Conservation (phyloP, 2,329 filamentous ascomycete genomes). For the Hypoxylon sp. region DNA sequence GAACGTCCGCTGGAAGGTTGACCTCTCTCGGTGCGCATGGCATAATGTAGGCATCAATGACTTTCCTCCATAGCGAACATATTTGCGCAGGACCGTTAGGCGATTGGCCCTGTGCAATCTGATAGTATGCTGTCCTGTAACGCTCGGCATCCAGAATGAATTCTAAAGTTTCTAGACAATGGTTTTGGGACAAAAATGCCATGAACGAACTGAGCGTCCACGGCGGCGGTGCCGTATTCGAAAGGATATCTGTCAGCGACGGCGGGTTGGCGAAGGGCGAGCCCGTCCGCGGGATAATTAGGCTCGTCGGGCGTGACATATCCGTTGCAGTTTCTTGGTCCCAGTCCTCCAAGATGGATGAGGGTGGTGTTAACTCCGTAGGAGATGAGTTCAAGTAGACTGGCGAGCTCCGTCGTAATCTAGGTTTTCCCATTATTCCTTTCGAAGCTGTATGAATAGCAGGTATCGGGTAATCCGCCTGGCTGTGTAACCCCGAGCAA, state of each 20-base stretch:
- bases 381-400: constrained; percentile 58
- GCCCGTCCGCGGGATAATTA: constrained; percentile 56
- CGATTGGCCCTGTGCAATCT: constrained; percentile 59
- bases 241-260: constrained; percentile 86
- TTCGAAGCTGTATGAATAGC: constrained; percentile 28
- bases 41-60: constrained; percentile 90
- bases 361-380: constrained; percentile 59
- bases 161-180: constrained; percentile 95
- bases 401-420: constrained; percentile 60
- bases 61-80: constrained; percentile 84
- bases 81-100: constrained; percentile 72
- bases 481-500: constrained; percentile 44
- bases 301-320: constrained; percentile 63
- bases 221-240: constrained; percentile 85
- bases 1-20: constrained; percentile 87
- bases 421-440: constrained; percentile 61
- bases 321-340: constrained; percentile 60
- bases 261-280: constrained; percentile 65
- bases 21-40: constrained; percentile 88
- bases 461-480: constrained; percentile 43
- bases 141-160: constrained; percentile 95
- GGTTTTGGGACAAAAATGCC: constrained; percentile 95
- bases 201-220: constrained; percentile 95
- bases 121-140: constrained; percentile 73
- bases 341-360: constrained; percentile 61